phyloP scores from a whole-genome alignment of 768 basidiomycete genomes.

The Pleurotus sapidus region DNA sequence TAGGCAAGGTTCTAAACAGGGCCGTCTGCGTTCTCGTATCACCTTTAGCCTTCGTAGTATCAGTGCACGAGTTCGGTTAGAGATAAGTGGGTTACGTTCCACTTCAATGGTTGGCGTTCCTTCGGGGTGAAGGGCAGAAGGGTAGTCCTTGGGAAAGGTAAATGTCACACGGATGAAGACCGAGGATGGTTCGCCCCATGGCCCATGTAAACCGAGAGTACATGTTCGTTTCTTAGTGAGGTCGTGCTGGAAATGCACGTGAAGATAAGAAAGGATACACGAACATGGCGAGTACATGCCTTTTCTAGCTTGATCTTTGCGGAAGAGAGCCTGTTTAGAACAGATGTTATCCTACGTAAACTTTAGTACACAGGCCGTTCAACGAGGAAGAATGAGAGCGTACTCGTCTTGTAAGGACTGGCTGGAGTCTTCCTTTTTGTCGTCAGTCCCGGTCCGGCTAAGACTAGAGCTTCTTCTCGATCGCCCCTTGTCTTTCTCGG shows the following conservation, averaged over 20 bases:
- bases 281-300: conserved; percentile 33
- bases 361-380: neutral
- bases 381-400: conserved; percentile 15
- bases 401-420: conserved; percentile 76
- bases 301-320: conserved; percentile 85
- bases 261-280: neutral
- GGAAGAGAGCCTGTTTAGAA: conserved; percentile 60
- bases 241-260: conserved; percentile 45
- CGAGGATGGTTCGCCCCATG: conserved; percentile 85
- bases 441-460: conserved; percentile 28
- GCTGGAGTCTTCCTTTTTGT: conserved; percentile 28
- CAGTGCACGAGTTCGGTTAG: conserved; percentile 70
- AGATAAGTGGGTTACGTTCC: conserved; percentile 79
- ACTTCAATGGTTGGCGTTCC: conserved; percentile 76
- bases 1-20: conserved; percentile 83
- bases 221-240: conserved; percentile 73
- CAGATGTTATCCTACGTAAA: conserved; percentile 61
- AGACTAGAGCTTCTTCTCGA: conserved; percentile 43
- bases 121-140: conserved; percentile 55
- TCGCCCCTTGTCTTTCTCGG: conserved; percentile 23
- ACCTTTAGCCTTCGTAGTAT: conserved; percentile 75
- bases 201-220: conserved; percentile 83
- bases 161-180: conserved; percentile 89
- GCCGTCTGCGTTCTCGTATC: conserved; percentile 69
- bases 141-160: conserved; percentile 84